Base-by-base conservation (phyloP, 176 grass and related monocot genomes). In the Typha latifolia region DNA sequence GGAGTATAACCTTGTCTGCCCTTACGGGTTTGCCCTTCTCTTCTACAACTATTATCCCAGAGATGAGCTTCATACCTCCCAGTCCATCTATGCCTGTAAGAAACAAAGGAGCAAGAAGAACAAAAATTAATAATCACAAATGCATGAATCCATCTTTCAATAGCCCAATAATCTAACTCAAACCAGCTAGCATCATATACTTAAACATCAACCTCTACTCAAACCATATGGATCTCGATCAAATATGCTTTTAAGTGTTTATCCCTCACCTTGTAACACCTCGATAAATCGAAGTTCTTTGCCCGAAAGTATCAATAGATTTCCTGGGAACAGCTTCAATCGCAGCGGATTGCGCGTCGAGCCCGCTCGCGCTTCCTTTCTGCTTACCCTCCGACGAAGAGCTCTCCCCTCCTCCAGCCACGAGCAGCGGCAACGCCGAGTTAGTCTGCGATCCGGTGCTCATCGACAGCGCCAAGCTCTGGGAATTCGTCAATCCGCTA, bases 11-110 rank as follows among this genome's bases (percentile, higher is more conserved):
- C 94, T 90, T 99, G 94, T 64, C 94, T 85, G 14, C 94, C 94
- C 81, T 99, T 99, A 61, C 94, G 85, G 55, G 89, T 92, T 78
- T 99, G 89, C 4, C 94, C 94, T 79, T 99, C 94, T 86, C 89
- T 99, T 89, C 86, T 87, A 78, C 89, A 99, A 67, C 88, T 99
- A 53, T 99, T 99, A 51, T 99, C 94, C 94, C 94, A 99, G 0
- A 99, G 74, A 80, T 99, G 94, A 71, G 94, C 94, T 62, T 99
- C 94, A 48, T 99, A 99, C 50, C 94, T 79, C 21, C 94, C 94
- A 0, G 94, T 99, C 94, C 94, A 99, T 87, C 94, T 99, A 87
- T 99, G 94, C 79, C 94, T 99, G 82, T 31, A 68, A 77, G 43
- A 34, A 79, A 50, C 23, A 34, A 72, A 61, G 12, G 27, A 29